phyloP scores from a whole-genome alignment of 2,329 filamentous ascomycete species.

The Beauveria brongniartii region DNA sequence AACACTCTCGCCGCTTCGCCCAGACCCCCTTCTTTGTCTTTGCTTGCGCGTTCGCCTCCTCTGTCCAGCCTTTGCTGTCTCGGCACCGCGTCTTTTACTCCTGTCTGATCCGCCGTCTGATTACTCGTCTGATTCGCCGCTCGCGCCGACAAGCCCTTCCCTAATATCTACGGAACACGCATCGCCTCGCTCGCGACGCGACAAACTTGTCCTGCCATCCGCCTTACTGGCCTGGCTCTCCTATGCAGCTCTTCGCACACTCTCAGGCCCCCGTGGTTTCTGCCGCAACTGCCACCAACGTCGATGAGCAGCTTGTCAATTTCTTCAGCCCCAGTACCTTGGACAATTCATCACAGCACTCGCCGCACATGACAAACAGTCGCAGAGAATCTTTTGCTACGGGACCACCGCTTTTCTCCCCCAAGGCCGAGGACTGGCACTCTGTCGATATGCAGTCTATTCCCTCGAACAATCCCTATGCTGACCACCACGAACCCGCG shows the following conservation, averaged over 20 bases:
- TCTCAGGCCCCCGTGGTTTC: neutral
- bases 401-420: slow-evolving; percentile 50
- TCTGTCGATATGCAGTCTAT: slow-evolving; percentile 57
- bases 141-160: neutral
- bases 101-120: neutral
- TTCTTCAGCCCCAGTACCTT: slow-evolving; percentile 21
- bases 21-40: neutral
- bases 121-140: too few relatives aligned
- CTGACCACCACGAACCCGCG: slow-evolving; percentile 50
- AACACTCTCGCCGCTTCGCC: neutral
- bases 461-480: slow-evolving; percentile 56
- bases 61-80: neutral
- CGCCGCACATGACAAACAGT: slow-evolving; percentile 53
- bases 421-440: slow-evolving; percentile 57
- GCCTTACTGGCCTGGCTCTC: neutral
- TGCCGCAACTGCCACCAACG: neutral
- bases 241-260: slow-evolving; percentile 5
- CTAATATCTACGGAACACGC: neutral
- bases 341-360: slow-evolving; percentile 56
- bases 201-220: neutral
- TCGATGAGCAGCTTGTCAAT: slow-evolving; percentile 4
- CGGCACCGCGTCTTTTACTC: neutral
- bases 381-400: slow-evolving; percentile 56
- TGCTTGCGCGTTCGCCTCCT: neutral
- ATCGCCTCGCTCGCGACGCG: neutral